Evolutionary conservation across 106 monocot genomes (phyloP), one percentile per base, ranked within the genome.

Genomic region (Hemerocallis citrina): DNA sequence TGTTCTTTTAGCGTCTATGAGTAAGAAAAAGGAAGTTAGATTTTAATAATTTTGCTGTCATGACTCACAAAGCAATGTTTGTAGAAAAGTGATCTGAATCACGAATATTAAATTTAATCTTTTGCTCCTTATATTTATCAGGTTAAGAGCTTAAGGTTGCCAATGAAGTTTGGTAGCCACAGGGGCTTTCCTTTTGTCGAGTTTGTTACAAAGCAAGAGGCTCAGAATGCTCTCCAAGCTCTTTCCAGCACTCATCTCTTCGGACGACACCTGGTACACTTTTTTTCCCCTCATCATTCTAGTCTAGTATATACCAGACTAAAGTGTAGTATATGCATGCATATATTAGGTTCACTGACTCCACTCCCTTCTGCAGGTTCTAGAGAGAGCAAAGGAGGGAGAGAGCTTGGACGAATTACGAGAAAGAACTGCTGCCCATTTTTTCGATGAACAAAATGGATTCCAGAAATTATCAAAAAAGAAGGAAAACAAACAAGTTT

Each of bases 181-280:
- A 84, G 86, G 41, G 95, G 95, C 25, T 96, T 86, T 67, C 90
- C 90, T 40, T 96, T 96, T 56, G 95, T 96, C 47, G 95, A 96
- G 71, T 96, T 75, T 35, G 44, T 89, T 20, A 90, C 95, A 4
- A 96, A 90, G 66, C 95, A 96, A 62, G 95, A 96, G 69, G 86
- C 95, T 0, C 81, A 91, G 50, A 90, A 79, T 47, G 95, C 95
- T 19, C 23, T 96, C 32, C 66, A 87, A 59, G 72, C 83, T 57
- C 84, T 96, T 15, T 61, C 86, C 8, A 90, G 67, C 70, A 96
- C 95, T 1, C 95, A 96, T 72, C 73, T 96, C 40, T 96, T 90
- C 28, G 95, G 95, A 0, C 86, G 95, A 25, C 89, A 84, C 66
- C 74, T 96, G 83, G 95, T 90, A 72, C n/a, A n/a, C n/a, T n/a